Evolutionary conservation across 2,329 filamentous ascomycete genomes (phyloP).

Genomic region (Alternaria arbusti): DNA sequence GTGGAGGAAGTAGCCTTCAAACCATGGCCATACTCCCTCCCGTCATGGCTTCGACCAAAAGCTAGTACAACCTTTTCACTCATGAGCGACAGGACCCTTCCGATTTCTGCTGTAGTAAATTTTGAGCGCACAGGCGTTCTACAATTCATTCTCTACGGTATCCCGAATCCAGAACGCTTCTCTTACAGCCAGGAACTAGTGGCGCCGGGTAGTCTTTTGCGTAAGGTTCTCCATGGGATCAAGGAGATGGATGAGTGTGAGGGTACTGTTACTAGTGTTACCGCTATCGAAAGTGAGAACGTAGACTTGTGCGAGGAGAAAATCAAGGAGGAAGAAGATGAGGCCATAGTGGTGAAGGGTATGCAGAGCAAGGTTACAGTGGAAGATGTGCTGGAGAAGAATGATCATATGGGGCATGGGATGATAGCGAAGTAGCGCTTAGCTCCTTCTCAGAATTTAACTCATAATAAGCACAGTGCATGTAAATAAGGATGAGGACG

Average conservation of each 20-base stretch:
- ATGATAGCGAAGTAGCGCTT: neutral
- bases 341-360: neutral
- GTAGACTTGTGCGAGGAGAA: neutral
- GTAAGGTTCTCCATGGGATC: slow-evolving; percentile 1
- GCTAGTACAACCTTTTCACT: slow-evolving; percentile 19
- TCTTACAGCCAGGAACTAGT: neutral
- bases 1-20: neutral
- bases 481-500: neutral
- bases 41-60: slow-evolving; percentile 10
- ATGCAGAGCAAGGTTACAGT: neutral
- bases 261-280: neutral
- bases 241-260: neutral
- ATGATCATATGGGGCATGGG: neutral
- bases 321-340: neutral
- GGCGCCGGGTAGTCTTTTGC: neutral
- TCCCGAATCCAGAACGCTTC: slow-evolving; percentile 16
- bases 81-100: neutral
- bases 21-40: slow-evolving; percentile 20
- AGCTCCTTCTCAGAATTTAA: neutral
- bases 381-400: neutral
- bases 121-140: slow-evolving; percentile 3
- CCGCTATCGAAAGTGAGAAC: neutral
- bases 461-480: neutral
- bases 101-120: neutral
- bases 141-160: slow-evolving; percentile 20